Evolutionary conservation across 495 filamentous ascomycete species (phyloP).

Genomic region (Annulohypoxylon maeteangense): DNA sequence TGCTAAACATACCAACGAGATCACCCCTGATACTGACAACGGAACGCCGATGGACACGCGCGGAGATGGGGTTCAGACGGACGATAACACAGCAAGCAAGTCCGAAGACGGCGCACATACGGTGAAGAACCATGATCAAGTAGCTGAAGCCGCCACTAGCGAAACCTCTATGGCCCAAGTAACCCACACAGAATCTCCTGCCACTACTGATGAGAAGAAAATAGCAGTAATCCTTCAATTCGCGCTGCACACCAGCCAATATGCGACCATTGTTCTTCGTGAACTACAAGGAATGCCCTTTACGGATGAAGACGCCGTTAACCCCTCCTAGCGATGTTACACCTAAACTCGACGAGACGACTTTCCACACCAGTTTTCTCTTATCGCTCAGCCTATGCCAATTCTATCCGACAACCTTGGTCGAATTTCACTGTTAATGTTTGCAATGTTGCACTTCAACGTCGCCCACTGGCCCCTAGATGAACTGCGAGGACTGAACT

Average conservation of each 20-base stretch:
- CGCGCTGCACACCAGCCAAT: slow-evolving; percentile 85
- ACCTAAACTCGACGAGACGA: background rate
- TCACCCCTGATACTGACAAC: slow-evolving; percentile 26
- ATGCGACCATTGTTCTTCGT: slow-evolving; percentile 92
- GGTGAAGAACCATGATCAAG: slow-evolving; percentile 8
- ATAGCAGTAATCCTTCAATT: slow-evolving; percentile 88
- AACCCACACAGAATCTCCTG: background rate
- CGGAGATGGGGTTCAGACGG: slow-evolving; percentile 25
- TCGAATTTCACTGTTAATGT: background rate
- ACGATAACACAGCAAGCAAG: slow-evolving; percentile 3
- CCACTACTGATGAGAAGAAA: slow-evolving; percentile 58
- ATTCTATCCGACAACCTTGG: background rate
- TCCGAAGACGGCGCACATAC: slow-evolving; percentile 2
- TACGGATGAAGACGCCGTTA: background rate
- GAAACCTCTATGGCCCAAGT: background rate
- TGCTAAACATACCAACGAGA: slow-evolving; percentile 43
- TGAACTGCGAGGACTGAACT: background rate
- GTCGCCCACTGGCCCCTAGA: background rate
- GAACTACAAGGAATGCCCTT: slow-evolving; percentile 65
- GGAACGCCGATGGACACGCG: slow-evolving; percentile 20
- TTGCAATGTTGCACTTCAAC: background rate
- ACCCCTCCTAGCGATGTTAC: background rate
- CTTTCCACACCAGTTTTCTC: background rate
- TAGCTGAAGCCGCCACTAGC: slow-evolving; percentile 2
- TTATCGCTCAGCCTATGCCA: background rate